Conservation (phyloP, 192 early-diverging fungal genomes). For the Linderina pennispora region DNA sequence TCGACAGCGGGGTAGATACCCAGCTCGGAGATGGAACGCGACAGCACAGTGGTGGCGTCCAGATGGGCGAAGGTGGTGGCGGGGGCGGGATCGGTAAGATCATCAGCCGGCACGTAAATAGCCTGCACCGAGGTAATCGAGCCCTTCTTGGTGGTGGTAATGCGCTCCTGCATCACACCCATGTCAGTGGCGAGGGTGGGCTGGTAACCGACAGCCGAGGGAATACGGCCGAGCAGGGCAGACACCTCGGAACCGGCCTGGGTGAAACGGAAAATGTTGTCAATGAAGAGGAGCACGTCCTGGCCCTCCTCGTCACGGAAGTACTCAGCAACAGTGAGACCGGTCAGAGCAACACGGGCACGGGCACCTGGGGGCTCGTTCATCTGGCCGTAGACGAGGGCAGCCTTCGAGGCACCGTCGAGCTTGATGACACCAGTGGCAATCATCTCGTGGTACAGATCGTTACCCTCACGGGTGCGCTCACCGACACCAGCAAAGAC, state of each 20-base stretch:
- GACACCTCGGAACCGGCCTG: slow-evolving; percentile 99
- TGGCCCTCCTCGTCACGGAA: slow-evolving; percentile 99
- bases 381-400: slow-evolving; percentile 98
- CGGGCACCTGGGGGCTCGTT: slow-evolving; percentile 99
- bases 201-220: slow-evolving; percentile 99
- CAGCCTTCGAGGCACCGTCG: slow-evolving; percentile 89
- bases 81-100: slow-evolving; percentile 99
- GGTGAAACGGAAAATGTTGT: slow-evolving; percentile 99
- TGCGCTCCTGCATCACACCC: slow-evolving; percentile 99
- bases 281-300: slow-evolving; percentile 99
- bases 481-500: slow-evolving; percentile 98
- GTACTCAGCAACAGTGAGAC: slow-evolving; percentile 98
- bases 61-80: slow-evolving; percentile 99
- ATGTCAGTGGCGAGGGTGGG: slow-evolving; percentile 98
- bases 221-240: slow-evolving; percentile 97
- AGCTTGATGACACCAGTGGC: slow-evolving; percentile 94
- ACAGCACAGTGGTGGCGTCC: slow-evolving; percentile 99
- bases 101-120: slow-evolving; percentile 98
- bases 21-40: slow-evolving; percentile 95
- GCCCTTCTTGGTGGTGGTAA: slow-evolving; percentile 99
- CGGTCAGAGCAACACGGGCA: slow-evolving; percentile 97
- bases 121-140: slow-evolving; percentile 99
- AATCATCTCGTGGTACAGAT: slow-evolving; percentile 99
- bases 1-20: slow-evolving; percentile 99
- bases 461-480: slow-evolving; percentile 99